phyloP scores from a whole-genome alignment of 2,329 filamentous ascomycete species.

The Colletotrichum siamense region DNA sequence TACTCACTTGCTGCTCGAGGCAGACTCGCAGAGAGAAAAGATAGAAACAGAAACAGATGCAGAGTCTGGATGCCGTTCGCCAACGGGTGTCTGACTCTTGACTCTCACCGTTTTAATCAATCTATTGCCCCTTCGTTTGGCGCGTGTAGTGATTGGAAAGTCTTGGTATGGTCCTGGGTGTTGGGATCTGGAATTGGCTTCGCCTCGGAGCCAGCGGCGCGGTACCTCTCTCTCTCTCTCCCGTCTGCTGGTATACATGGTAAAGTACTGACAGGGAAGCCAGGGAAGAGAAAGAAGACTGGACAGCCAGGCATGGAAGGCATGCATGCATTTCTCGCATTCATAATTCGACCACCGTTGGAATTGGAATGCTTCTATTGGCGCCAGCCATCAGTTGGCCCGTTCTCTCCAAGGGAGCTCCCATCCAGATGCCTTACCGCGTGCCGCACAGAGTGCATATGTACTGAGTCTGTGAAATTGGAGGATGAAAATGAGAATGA shows the following conservation, averaged over 20 bases:
- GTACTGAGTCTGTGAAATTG: background rate
- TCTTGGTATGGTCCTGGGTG: constrained; percentile 9
- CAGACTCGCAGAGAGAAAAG: background rate
- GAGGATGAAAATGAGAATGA: background rate
- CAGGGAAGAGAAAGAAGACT: background rate
- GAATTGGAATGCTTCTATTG: background rate
- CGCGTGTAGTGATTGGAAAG: background rate
- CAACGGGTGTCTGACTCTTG: background rate
- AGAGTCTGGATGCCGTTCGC: background rate
- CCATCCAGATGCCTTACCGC: background rate
- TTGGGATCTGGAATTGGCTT: constrained; percentile 1
- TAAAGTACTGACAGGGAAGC: background rate
- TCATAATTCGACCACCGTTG: background rate
- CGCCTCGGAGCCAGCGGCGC: background rate
- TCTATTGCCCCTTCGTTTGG: background rate
- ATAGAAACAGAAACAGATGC: background rate
- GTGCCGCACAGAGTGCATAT: background rate
- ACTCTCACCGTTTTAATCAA: constrained; percentile 18
- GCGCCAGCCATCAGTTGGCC: background rate
- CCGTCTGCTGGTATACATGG: background rate
- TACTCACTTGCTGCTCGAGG: background rate
- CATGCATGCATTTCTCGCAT: background rate
- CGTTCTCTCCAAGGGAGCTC: background rate
- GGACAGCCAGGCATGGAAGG: background rate
- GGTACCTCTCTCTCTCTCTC: background rate